Percentiles rank a stretch among this genome's conserved stretches.
Conservation (phyloP, 2,329 filamentous ascomycete genomes). For the Chaetomium olivaceum region DNA sequence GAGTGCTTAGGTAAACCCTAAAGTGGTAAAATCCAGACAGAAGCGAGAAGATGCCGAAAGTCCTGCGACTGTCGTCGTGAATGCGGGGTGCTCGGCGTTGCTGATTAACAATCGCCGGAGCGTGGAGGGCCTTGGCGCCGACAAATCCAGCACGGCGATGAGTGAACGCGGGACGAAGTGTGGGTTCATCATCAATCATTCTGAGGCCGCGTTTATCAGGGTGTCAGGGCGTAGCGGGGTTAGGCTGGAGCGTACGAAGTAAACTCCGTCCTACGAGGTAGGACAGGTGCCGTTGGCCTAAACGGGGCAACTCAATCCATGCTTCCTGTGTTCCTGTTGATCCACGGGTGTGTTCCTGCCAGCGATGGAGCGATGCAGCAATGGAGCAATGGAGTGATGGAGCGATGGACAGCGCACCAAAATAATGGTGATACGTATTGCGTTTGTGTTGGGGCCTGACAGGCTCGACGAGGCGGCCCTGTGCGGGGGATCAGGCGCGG, state of each 20-base stretch:
- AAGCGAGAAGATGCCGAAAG: constrained; percentile 13
- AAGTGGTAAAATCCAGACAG: not conserved
- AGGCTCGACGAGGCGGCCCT: constrained; percentile 24
- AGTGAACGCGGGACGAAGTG: not conserved
- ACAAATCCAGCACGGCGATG: not conserved
- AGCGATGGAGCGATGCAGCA: not conserved
- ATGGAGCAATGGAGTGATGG: not conserved
- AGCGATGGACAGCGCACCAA: constrained; percentile 12
- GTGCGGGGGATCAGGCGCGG: constrained; percentile 22
- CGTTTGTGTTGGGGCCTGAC: constrained; percentile 15
- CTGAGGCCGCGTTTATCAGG: constrained; percentile 21
- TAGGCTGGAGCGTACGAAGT: constrained; percentile 19
- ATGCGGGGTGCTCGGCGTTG: constrained; percentile 20
- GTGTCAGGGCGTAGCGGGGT: constrained; percentile 8
- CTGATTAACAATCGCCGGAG: constrained; percentile 16
- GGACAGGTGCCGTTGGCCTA: constrained; percentile 16
- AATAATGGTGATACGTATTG: constrained; percentile 18
- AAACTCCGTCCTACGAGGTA: constrained; percentile 19
- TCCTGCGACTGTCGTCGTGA: not conserved
- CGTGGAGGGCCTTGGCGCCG: not conserved
- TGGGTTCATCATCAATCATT: constrained; percentile 16
- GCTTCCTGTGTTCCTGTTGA: not conserved
- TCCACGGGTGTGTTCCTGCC: not conserved
- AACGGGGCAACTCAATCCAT: constrained; percentile 16
- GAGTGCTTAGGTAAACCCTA: constrained; percentile 11